Evolutionary conservation across 257 asterid species (phyloP).

Genomic region (Jaltomata sinuosa): DNA sequence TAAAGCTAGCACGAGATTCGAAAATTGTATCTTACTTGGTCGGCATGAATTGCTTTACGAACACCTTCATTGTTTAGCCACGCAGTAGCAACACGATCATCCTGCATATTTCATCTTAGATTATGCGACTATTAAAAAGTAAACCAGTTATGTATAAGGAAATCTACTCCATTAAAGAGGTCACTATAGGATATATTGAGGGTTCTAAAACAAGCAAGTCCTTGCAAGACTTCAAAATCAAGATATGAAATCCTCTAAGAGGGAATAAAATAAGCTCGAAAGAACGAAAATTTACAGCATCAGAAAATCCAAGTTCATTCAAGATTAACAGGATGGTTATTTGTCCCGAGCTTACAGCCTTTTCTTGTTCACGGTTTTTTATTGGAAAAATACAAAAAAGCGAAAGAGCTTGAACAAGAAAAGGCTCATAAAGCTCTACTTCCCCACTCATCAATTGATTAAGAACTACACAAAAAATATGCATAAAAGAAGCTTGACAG

Average conservation of each 20-base stretch:
- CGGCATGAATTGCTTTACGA: conserved; percentile 87
- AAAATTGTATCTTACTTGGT: conserved; percentile 40
- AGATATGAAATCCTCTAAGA: neutral
- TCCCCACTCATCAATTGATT: neutral
- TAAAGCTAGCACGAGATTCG: neutral
- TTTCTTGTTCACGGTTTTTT: neutral
- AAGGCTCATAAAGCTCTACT: neutral
- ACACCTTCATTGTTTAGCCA: conserved; percentile 80
- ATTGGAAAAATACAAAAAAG: neutral
- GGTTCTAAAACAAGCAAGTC: neutral
- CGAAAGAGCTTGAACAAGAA: neutral
- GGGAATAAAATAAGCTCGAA: neutral
- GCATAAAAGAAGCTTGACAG: no score
- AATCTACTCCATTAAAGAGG: neutral
- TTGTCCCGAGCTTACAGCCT: neutral
- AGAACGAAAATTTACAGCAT: neutral
- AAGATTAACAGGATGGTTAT: neutral
- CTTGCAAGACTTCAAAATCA: neutral
- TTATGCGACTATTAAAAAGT: neutral
- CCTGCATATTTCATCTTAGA: conserved; percentile 30
- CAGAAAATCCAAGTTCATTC: no score
- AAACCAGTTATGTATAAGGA: neutral
- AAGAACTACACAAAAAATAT: no score
- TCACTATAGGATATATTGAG: neutral
- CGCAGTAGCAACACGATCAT: conserved; percentile 66